Conservation (phyloP, 2,329 filamentous ascomycete genomes). For the Cadophora gregata region DNA sequence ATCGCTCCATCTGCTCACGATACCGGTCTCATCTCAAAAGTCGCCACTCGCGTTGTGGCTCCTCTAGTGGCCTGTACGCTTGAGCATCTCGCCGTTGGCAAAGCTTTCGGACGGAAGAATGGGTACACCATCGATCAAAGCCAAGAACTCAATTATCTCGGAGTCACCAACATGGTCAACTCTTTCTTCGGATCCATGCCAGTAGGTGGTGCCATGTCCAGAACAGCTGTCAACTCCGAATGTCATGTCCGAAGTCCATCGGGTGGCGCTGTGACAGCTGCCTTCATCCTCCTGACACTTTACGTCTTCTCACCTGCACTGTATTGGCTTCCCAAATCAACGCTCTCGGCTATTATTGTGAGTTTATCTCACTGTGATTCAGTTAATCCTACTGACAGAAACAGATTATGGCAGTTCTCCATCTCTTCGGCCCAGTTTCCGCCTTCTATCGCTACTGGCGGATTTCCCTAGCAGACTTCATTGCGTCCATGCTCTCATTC, state of each 20-base stretch:
- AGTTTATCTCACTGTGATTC: neutral
- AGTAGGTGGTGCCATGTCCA: constrained; percentile 69
- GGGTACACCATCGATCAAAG: constrained; percentile 68
- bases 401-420: constrained; percentile 66
- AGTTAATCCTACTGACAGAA: neutral
- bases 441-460: constrained; percentile 57
- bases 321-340: constrained; percentile 72
- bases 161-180: constrained; percentile 67
- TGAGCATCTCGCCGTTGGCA: constrained; percentile 69
- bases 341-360: constrained; percentile 65
- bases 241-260: constrained; percentile 67
- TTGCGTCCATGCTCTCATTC: constrained; percentile 66
- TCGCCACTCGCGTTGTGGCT: constrained; percentile 60
- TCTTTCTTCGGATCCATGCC: constrained; percentile 69
- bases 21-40: constrained; percentile 55
- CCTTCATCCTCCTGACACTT: constrained; percentile 65
- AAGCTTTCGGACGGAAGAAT: constrained; percentile 66
- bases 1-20: constrained; percentile 55
- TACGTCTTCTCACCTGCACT: constrained; percentile 66
- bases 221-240: constrained; percentile 70
- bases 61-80: constrained; percentile 44
- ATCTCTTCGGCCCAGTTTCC: constrained; percentile 62
- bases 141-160: constrained; percentile 69
- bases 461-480: constrained; percentile 68
- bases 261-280: constrained; percentile 64